Base-by-base conservation (phyloP, 1,284 basidiomycete species). In the Austroboletus sp. region DNA sequence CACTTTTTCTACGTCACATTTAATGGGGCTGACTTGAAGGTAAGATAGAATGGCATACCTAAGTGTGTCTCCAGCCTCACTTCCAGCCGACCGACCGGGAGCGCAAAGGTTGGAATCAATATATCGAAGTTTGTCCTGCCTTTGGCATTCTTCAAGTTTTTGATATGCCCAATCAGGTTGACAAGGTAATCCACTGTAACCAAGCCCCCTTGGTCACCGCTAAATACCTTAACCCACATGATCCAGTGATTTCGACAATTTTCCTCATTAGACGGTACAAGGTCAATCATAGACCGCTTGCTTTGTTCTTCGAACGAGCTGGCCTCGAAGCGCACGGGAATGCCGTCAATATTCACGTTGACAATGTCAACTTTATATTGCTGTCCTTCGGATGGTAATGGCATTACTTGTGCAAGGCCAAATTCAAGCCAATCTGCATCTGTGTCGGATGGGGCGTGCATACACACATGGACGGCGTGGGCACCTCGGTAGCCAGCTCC, bases 391-490 rank as follows among this genome's bases (percentile, higher is more conserved):
- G 52, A 42, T 31, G 45, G 23, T 42, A 26, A 17, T n/a, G 57
- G 38, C 29, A 47, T 29, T 34, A 69, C 65, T 47, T 72, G 70
- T 8, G 78, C 78, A 34, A 88, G 68, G n/a, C 82, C 84, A 57
- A 88, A 86, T 62, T 86, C 83, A n/a, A 88, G 66, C 79, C 79
- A 84, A 45, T 80, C 80, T 17, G 74, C 73, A 44, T 78, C 75
- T 12, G 68, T 57, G 36, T 80, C 73, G 11, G 71, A 66, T 15
- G 82, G 81, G 6, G 75, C 75, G 26, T 78, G 75, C 13, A 85
- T 60, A 38, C 54, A 65, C 15, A 83, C 53, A 29, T 75, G 72
- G 37, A 86, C 82, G 17, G 75, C 79, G 53, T 86, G 84, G 31
- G 71, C 69, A 35, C 67, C 64, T 9, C 71, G 68, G 21, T 66